Evolutionary conservation across 306 rosid species (phyloP), one percentile per base, ranked within the genome.

Genomic region (Castanea crenata): DNA sequence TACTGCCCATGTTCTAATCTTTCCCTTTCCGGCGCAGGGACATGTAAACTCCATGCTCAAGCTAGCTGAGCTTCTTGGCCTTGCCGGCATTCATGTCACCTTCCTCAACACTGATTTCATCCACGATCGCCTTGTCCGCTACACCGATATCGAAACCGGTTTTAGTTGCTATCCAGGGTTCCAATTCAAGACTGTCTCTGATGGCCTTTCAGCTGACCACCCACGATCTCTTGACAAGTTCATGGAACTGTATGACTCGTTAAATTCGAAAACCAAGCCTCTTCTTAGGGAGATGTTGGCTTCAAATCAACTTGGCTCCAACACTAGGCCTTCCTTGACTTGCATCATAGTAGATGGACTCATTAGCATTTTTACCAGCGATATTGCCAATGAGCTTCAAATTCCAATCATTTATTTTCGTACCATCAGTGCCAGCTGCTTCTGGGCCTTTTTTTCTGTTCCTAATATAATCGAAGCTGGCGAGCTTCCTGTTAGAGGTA

Each of bases 41-140:
- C 89, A 86, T 71, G 84, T 90, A 3, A 78, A 71, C n/a, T 63
- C 88, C 74, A 90, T 85, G 89, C 88, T 88, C 7, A 85, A 81
- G 21, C 81, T 90, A 1, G 90, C 89, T 0, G 83, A 90, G 79
- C 87, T 90, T 72, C 83, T 90, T 0, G 67, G 65, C 13, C 70
- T 84, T 8, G n/a, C 64, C 5, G 23, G 75, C 49, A 18, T 90
- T 56, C 83, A 77, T 3, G 75, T 88, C 44, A 90, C 89, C 31
- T 85, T 88, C 49, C 86, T 90, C 73, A 88, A 79, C 84, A 86
- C 86, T 10, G 55, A 81, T 2, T 57, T 57, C 54, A 64, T 74
- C 35, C 87, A 88, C 79, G 46, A 73, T 6, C 70, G 76, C 1
- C 88, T 86, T 76, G 32, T 64, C 12, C 82, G 63, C 1, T 67